Evolutionary conservation across 2,329 filamentous ascomycete genomes (phyloP).

Genomic region (Ceratocystis eucalypticola): DNA sequence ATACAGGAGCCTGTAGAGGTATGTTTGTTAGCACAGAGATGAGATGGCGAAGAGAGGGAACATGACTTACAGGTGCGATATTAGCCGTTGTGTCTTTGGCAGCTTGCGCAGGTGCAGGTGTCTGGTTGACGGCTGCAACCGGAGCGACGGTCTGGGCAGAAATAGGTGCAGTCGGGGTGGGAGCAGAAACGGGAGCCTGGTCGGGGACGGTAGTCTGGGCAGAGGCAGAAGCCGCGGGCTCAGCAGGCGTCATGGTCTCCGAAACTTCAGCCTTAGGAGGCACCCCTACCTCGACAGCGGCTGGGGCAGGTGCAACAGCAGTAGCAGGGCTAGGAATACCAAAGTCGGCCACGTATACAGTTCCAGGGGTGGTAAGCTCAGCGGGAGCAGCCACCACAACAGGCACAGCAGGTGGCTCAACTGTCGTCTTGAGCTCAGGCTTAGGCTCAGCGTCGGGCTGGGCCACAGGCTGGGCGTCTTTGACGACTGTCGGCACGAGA

Average conservation of each 20-base stretch:
- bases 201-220: not conserved
- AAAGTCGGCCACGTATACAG: not conserved
- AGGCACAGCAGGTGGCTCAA: not conserved
- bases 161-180: not conserved
- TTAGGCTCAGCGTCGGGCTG: not conserved
- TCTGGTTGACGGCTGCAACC: too few species aligned
- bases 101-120: too few species aligned
- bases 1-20: not conserved
- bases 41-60: not conserved
- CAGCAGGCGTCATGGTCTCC: not conserved
- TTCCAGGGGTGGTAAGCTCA: not conserved
- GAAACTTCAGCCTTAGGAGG: not conserved
- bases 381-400: not conserved
- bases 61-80: not conserved
- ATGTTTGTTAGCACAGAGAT: not conserved
- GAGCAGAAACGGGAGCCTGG: not conserved
- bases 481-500: not conserved
- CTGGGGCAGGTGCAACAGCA: not conserved
- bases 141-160: too few species aligned
- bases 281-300: not conserved
- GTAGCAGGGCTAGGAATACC: not conserved
- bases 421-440: not conserved
- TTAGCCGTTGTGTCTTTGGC: not conserved
- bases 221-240: conserved; percentile 6
- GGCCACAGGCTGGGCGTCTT: not conserved